Evolutionary conservation across 2,329 filamentous ascomycete genomes (phyloP).

Genomic region (Neophaeococcomyces mojaviensis): DNA sequence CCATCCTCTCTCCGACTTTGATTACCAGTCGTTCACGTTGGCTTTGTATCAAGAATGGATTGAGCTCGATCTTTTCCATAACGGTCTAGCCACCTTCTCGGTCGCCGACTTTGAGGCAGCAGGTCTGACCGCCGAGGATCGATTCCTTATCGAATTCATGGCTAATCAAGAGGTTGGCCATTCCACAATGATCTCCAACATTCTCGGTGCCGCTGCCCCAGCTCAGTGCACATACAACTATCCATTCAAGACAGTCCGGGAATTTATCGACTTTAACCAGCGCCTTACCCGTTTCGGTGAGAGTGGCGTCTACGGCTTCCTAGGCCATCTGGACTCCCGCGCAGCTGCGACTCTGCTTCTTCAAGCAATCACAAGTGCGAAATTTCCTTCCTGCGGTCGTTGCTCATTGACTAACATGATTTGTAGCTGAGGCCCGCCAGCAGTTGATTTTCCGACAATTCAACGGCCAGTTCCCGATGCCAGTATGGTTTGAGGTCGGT

Average conservation of each 20-base stretch:
- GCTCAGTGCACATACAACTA: constrained; percentile 76
- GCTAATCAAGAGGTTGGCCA: constrained; percentile 69
- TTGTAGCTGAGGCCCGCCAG: constrained; percentile 73
- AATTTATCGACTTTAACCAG: constrained; percentile 77
- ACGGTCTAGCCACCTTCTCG: constrained; percentile 63
- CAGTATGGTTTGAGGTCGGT: constrained; percentile 71
- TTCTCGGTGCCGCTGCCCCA: constrained; percentile 62
- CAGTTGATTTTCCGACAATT: constrained; percentile 82
- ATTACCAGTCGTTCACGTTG: constrained; percentile 69
- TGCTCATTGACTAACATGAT: too few relatives aligned
- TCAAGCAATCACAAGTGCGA: constrained; percentile 69
- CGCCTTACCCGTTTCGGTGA: constrained; percentile 79
- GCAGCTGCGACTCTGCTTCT: constrained; percentile 65
- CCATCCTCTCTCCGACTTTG: constrained; percentile 52
- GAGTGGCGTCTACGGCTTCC: constrained; percentile 71
- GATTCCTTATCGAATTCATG: constrained; percentile 69
- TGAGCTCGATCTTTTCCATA: constrained; percentile 74
- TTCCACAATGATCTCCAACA: constrained; percentile 67
- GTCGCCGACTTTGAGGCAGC: constrained; percentile 61
- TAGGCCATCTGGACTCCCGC: constrained; percentile 68
- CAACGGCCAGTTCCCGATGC: constrained; percentile 70
- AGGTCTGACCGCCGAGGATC: constrained; percentile 62
- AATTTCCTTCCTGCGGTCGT: too few relatives aligned
- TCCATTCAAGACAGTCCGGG: constrained; percentile 63
- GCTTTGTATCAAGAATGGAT: constrained; percentile 79